Evolutionary conservation across 495 filamentous ascomycete species (phyloP), one percentile per base, ranked within the genome.

Genomic region (Lophium mytilinum): DNA sequence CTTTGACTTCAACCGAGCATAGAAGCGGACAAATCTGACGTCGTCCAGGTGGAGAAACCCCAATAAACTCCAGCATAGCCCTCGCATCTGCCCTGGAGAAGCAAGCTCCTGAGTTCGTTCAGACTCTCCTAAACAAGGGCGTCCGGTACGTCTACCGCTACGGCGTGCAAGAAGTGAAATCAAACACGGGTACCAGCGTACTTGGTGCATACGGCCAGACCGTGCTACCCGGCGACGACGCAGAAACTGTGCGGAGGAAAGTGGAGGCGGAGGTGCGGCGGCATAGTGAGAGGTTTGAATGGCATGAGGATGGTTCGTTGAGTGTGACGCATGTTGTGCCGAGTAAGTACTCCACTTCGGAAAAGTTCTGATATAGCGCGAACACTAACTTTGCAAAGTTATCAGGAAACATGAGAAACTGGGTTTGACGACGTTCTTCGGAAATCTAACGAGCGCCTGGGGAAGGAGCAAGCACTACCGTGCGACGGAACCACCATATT

Each of bases 91-190:
- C 53, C 24, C 37, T 67, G 5, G 53, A 63, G 41, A n/a, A 53
- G 17, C 56, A 37, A 56, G 60, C 53, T 0, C 65, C 62, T 15
- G 58, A 57, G 11, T 67, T 65, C 15, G 43, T 60, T 9, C 37
- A 62, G 14, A 65, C 60, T 14, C 58, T 65, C 5, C 53, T 62
- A 33, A 35, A 55, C 15, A 60, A 65, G 15, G 59, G 59, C 1
- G 65, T 67, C 2, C 61, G 61, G 36, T 67, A 67, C 30, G 56
- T 67, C 10, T 67, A 67, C 18, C 51, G 65, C 51, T 65, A 67
- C 43, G 62, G 59, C 0, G 7, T 58, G 2, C 62, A 67, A 39
- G 53, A 66, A 9, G 59, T 65, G 1, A 56, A 50, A 35, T 65
- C 65, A 12, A 65, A 60, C 36, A 67, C 62, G 5, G 58, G 62